Percentiles rank a stretch among this genome's conserved stretches.
phyloP scores from a whole-genome alignment of 2,329 filamentous ascomycete species.

The Microdochium trichocladiopsis region DNA sequence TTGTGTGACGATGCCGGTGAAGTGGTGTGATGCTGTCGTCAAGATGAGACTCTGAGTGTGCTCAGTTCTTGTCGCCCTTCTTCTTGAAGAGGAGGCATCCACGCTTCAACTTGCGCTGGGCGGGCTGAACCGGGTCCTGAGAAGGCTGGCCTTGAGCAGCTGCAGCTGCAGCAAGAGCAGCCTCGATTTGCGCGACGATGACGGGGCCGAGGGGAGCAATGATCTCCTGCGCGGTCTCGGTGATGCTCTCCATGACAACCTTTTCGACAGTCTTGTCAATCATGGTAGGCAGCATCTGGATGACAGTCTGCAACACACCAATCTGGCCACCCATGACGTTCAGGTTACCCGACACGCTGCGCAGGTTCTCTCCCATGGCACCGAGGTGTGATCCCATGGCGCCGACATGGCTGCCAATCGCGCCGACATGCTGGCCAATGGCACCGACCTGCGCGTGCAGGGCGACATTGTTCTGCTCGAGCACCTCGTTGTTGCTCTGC shows the following conservation, averaged over 20 bases:
- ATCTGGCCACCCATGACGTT: conserved; percentile 8
- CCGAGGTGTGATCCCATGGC: conserved; percentile 16
- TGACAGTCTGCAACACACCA: conserved; percentile 12
- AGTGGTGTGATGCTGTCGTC: not conserved
- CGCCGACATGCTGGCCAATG: conserved; percentile 7
- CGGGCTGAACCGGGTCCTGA: not conserved
- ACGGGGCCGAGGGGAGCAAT: conserved; percentile 6
- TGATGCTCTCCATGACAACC: conserved; percentile 5
- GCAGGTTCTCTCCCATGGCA: conserved; percentile 13
- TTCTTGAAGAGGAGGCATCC: not conserved
- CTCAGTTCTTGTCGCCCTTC: conserved; percentile 1
- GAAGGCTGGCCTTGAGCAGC: not conserved
- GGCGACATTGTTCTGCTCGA: conserved; percentile 11
- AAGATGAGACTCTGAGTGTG: too few species aligned
- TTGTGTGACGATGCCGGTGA: not conserved
- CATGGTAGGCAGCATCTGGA: conserved; percentile 17
- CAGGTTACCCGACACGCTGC: conserved; percentile 16
- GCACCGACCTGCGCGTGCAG: conserved; percentile 16
- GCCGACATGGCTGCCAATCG: conserved; percentile 11
- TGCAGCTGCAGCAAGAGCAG: not conserved
- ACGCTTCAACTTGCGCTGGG: not conserved
- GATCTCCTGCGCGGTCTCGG: conserved; percentile 2
- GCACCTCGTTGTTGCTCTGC: too few species aligned
- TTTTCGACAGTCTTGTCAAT: conserved; percentile 8
- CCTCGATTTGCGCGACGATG: conserved; percentile 8